A percentile compares a stretch with the other conserved stretches of the same genome.
Conservation (phyloP, 208 protist species). For the Wallacemonas sp. region DNA sequence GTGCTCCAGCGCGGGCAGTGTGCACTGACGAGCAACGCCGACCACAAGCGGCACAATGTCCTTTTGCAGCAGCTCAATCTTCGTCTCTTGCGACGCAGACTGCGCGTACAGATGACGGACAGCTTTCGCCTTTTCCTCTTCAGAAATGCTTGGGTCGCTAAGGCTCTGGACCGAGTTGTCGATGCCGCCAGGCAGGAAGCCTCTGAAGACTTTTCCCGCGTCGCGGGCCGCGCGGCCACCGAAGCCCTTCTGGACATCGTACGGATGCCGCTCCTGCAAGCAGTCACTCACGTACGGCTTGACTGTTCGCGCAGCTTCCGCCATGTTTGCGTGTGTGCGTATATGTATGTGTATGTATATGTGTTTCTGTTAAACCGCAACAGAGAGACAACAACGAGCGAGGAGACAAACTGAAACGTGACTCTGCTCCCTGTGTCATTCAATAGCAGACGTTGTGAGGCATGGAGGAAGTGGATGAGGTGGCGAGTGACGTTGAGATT, state of each 20-base stretch:
- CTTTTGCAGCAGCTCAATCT: conserved; percentile 67
- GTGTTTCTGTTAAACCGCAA: too few species aligned
- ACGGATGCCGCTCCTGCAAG: conserved; percentile 83
- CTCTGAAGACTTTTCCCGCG: conserved; percentile 64
- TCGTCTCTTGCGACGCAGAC: conserved; percentile 74
- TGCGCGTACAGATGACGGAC: conserved; percentile 70
- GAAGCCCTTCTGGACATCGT: conserved; percentile 75
- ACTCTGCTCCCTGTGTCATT: too few species aligned
- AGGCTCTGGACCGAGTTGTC: conserved; percentile 55
- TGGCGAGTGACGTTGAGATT: too few species aligned
- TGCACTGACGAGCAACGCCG: conserved; percentile 28
- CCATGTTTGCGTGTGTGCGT: conserved; percentile 33
- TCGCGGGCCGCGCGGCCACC: conserved; percentile 52
- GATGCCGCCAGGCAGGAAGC: conserved; percentile 34
- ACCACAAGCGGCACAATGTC: conserved; percentile 55
- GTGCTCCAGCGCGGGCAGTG: conserved; percentile 43
- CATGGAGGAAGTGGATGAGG: too few species aligned
- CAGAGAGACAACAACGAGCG: too few species aligned
- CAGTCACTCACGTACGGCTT: conserved; percentile 88
- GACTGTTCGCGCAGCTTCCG: conserved; percentile 63
- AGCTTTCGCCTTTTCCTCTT: conserved; percentile 52
- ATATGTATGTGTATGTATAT: neutral
- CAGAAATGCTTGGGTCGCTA: conserved; percentile 43
- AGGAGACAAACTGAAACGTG: too few species aligned
- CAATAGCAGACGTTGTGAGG: too few species aligned